Evolutionary conservation across 2,329 filamentous ascomycete species (phyloP), one percentile per base, ranked within the genome.

Genomic region (Samsoniella hepiali): DNA sequence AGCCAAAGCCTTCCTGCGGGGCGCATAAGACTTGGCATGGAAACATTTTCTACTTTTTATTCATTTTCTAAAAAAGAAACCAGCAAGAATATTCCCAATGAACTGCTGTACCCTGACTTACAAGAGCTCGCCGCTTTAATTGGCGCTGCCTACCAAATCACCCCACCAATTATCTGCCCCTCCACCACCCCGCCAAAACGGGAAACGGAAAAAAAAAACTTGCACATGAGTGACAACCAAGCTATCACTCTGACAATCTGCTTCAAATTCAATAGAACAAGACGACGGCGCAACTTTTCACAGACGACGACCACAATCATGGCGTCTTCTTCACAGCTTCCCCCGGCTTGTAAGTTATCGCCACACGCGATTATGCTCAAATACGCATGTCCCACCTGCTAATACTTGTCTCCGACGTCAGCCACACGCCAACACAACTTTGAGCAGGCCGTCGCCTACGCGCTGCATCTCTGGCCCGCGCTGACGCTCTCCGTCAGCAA

Each of bases 401-500:
- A 38, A 51, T 51, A 58, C 44, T 15, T 27, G 36, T 50, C 29
- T 68, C 65, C 54, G 53, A 62, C n/a, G 59, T 64, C 70, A 85
- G 83, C 82, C 71, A 78, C 78, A 69, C 82, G 83, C 69, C 83
- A 88, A 72, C 77, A 82, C 68, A 83, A 87, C 72, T 91, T 98
- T 79, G 95, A 98, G 75, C 89, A 95, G 72, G 90, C 87, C 72
- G 89, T 97, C 70, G 92, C 91, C 74, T 89, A 95, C 74, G 81
- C 89, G 50, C 86, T 99, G 68, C 88, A 93, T 79, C 85, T 91
- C 72, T 99, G 95, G 95, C 88, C 90, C 8, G 89, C 91, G 38
- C 88, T 99, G 61, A 90, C 89, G 56, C 87, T 97, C 72, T 92
- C 95, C 54, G 91, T 97, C 51, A 85, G 91, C 74, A 92, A 91